Evolutionary conservation across 2,329 filamentous ascomycete species (phyloP).

Genomic region (Cercospora beticola): DNA sequence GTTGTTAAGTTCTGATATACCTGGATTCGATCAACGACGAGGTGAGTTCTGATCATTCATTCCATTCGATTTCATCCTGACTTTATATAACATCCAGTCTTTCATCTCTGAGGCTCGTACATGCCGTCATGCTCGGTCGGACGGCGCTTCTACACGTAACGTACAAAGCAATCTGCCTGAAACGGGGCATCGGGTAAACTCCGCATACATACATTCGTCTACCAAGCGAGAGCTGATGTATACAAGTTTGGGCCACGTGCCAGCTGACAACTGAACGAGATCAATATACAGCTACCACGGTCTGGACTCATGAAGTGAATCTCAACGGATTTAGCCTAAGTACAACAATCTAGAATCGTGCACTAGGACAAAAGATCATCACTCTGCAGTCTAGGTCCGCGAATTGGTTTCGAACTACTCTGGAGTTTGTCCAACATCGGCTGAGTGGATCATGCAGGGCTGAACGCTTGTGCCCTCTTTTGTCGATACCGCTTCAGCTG

Average conservation of each 20-base stretch:
- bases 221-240: background rate
- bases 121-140: background rate
- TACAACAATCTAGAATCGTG: background rate
- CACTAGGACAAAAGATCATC: background rate
- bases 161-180: background rate
- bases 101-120: background rate
- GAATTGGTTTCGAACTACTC: background rate
- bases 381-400: background rate
- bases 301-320: background rate
- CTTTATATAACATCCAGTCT: background rate
- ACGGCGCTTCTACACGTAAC: background rate
- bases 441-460: background rate
- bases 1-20: background rate
- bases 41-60: background rate
- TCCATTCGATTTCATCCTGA: background rate
- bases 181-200: background rate
- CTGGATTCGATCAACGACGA: background rate
- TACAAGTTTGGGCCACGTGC: background rate
- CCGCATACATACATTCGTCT: background rate
- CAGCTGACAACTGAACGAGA: background rate
- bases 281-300: background rate
- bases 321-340: conserved; percentile 2
- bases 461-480: background rate
- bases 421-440: background rate
- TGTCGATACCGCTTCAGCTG: background rate